These are phyloP conservation scores for Mycena epipterygia DNA, from an alignment of 768 basidiomycete species.

Conservation along the genomic window DNA sequence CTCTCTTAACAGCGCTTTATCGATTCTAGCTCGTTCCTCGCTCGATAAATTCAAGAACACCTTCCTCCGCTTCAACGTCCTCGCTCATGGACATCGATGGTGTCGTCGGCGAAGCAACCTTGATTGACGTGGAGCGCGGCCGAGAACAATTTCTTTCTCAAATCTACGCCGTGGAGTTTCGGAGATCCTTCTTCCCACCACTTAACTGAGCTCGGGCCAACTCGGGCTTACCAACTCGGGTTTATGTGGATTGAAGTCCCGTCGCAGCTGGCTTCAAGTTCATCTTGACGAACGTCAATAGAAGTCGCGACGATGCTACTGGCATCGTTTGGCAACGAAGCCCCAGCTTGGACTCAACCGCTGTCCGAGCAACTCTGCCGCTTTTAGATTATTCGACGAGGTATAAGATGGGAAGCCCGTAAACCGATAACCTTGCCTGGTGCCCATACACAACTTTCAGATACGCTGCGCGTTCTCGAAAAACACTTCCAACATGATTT, in stretches of 20 bases:
- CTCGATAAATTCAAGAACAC: no score
- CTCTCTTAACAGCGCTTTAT: no score
- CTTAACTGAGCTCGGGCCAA: no score
- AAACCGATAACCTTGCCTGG: background rate
- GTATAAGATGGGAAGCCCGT: background rate
- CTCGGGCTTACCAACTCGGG: no score
- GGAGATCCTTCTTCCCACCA: no score
- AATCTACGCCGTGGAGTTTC: no score
- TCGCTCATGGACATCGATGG: conserved; percentile 54
- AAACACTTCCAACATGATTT: background rate
- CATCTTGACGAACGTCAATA: no score
- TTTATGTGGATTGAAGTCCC: no score
- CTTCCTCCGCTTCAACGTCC: conserved; percentile 23
- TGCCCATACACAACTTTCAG: background rate
- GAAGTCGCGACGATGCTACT: no score
- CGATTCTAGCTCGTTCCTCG: no score
- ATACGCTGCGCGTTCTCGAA: background rate
- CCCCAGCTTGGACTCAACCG: background rate
- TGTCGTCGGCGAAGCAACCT: conserved; percentile 28
- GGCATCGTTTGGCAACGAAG: no score
- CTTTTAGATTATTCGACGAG: background rate
- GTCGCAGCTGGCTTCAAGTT: no score
- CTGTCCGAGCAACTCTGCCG: background rate
- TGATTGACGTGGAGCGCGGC: conserved; percentile 32
- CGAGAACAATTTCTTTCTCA: background rate